Conservation (phyloP, 225 moss, liverwort and hornwort genomes). For the Marchantia paleacea region DNA sequence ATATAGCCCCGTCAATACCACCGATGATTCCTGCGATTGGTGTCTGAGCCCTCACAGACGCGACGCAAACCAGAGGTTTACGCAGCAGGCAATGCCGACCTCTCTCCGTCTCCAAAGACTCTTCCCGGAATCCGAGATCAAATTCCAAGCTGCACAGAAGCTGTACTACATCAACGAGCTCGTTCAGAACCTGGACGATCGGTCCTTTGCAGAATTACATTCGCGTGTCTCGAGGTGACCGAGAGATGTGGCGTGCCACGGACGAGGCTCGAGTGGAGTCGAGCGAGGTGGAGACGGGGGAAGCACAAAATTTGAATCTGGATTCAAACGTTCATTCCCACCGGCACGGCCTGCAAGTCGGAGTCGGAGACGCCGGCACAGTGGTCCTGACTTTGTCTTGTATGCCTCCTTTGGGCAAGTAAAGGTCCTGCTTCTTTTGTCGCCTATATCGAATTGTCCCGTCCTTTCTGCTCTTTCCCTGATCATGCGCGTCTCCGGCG, state of each 20-base stretch:
- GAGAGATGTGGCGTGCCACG: neutral
- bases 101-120: neutral
- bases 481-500: too few species aligned
- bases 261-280: neutral
- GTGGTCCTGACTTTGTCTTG: neutral
- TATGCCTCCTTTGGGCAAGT: too few species aligned
- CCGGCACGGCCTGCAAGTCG: neutral
- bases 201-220: neutral
- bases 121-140: too few species aligned
- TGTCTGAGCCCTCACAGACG: neutral
- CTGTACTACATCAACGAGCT: neutral
- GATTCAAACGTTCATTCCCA: neutral
- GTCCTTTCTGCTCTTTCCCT: too few species aligned
- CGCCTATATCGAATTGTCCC: too few species aligned
- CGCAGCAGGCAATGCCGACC: neutral
- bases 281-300: neutral
- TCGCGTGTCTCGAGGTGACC: neutral
- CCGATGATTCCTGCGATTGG: too few species aligned
- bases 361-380: too few species aligned
- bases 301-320: neutral
- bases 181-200: neutral
- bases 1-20: neutral
- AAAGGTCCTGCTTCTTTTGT: too few species aligned
- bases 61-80: neutral
- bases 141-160: neutral